Conservation (phyloP, 371 early-diverging fungal species). For the Basidiobolus heterosporus region DNA sequence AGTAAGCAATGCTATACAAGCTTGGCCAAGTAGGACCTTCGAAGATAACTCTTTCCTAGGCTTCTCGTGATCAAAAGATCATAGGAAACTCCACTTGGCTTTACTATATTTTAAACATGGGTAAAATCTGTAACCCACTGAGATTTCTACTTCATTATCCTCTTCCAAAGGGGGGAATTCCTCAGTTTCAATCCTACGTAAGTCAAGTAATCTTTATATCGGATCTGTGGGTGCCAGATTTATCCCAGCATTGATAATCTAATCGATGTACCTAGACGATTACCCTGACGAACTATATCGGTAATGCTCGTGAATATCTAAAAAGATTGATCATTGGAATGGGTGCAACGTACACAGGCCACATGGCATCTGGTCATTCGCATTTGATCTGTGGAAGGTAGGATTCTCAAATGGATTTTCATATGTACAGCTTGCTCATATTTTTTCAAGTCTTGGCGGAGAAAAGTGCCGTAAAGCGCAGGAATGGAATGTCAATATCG, state of each 20-base stretch:
- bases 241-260: not conserved
- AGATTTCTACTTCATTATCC: conserved; percentile 36
- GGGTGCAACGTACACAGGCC: conserved; percentile 43
- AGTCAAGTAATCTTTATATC: not conserved
- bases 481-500: conserved; percentile 40
- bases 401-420: conserved; percentile 1
- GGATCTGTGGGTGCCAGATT: not conserved
- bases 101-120: conserved; percentile 20
- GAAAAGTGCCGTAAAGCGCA: conserved; percentile 42
- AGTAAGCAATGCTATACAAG: conserved; percentile 8
- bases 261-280: conserved; percentile 19
- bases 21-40: not conserved
- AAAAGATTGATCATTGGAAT: conserved; percentile 33
- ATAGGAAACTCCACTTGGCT: conserved; percentile 43
- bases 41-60: conserved; percentile 9
- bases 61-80: conserved; percentile 28
- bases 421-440: not conserved
- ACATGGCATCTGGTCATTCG: conserved; percentile 32
- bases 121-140: conserved; percentile 19
- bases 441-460: conserved; percentile 12
- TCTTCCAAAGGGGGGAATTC: conserved; percentile 21
- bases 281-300: conserved; percentile 49
- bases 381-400: conserved; percentile 57
- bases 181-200: conserved; percentile 29
- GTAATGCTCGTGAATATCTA: conserved; percentile 47